Evolutionary conservation across 2,329 filamentous ascomycete genomes (phyloP).

Genomic region (Pseudogymnoascus sp.): DNA sequence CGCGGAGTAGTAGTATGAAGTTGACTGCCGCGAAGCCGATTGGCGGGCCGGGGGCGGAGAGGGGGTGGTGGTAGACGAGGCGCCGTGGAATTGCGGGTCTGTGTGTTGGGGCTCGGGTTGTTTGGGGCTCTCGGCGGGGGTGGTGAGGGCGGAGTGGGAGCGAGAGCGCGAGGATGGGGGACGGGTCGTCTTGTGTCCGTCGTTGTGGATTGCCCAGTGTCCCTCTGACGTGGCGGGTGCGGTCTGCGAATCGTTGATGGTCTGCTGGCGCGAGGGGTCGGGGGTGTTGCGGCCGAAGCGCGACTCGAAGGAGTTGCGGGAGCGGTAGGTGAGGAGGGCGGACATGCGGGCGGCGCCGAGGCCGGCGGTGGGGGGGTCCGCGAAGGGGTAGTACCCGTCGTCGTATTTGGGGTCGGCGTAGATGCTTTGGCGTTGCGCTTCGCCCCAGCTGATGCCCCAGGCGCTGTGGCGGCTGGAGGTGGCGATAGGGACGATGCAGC

Average conservation of each 20-base stretch:
- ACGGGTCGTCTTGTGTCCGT: slow-evolving; percentile 62
- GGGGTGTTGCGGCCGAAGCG: slow-evolving; percentile 91
- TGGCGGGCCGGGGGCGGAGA: slow-evolving; percentile 33
- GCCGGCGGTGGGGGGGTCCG: slow-evolving; percentile 78
- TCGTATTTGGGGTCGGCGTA: slow-evolving; percentile 98
- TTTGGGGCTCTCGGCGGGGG: background rate
- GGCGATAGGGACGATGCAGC: slow-evolving; percentile 73
- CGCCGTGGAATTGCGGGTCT: slow-evolving; percentile 67
- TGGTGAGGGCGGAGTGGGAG: slow-evolving; percentile 25
- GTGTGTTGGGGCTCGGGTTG: slow-evolving; percentile 31
- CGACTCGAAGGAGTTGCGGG: slow-evolving; percentile 92
- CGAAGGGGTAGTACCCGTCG: slow-evolving; percentile 86
- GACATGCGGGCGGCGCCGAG: slow-evolving; percentile 95
- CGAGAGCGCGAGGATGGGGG: slow-evolving; percentile 40
- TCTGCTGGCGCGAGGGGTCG: slow-evolving; percentile 74
- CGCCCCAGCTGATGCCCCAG: slow-evolving; percentile 87
- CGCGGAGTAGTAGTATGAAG: slow-evolving; percentile 90
- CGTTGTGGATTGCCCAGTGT: slow-evolving; percentile 76
- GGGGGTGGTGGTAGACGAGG: slow-evolving; percentile 43
- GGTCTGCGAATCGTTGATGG: slow-evolving; percentile 63
- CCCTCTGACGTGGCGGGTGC: slow-evolving; percentile 51
- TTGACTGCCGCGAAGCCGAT: slow-evolving; percentile 31
- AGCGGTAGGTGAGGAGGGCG: slow-evolving; percentile 89
- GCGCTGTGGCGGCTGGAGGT: slow-evolving; percentile 80
- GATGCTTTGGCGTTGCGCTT: slow-evolving; percentile 85